A percentile compares a stretch with the other conserved stretches of the same genome.
These are phyloP conservation scores for Tephrocybe sp. DNA, from an alignment of 768 basidiomycete genomes.

Conservation along the genomic window DNA sequence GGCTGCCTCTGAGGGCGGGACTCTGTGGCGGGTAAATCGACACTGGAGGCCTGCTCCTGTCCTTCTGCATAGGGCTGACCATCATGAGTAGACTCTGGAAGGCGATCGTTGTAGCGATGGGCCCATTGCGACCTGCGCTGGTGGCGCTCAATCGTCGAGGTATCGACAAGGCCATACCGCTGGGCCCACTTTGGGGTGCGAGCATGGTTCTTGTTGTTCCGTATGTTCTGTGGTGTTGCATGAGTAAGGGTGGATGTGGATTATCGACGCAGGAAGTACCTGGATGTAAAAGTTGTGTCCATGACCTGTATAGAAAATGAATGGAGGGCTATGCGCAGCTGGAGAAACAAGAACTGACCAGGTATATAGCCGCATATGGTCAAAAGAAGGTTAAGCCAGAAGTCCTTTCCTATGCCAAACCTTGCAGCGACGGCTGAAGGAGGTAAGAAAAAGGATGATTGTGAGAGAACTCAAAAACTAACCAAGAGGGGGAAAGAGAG, in stretches of 20 bases:
- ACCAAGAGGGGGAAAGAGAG: slow-evolving; percentile 91
- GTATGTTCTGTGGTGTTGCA: slow-evolving; percentile 66
- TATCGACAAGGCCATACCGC: slow-evolving; percentile 87
- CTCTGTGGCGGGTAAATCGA: slow-evolving; percentile 37
- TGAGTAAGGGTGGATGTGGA: slow-evolving; percentile 1
- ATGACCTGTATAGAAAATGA: slow-evolving; percentile 55
- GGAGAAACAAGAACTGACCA: slow-evolving; percentile 40
- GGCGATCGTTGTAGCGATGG: slow-evolving; percentile 79
- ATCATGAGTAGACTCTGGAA: slow-evolving; percentile 67
- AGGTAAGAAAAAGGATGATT: slow-evolving; percentile 7
- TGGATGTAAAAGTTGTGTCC: slow-evolving; percentile 93
- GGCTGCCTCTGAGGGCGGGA: slow-evolving; percentile 32
- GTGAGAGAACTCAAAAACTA: slow-evolving; percentile 20
- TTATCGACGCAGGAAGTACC: slow-evolving; percentile 35
- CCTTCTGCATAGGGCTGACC: slow-evolving; percentile 78
- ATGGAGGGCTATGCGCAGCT: slow-evolving; percentile 6
- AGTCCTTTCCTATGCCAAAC: slow-evolving; percentile 89
- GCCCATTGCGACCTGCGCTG: slow-evolving; percentile 88
- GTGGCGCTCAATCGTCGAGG: slow-evolving; percentile 73
- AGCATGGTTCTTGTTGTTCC: slow-evolving; percentile 90
- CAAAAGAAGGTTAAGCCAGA: slow-evolving; percentile 85
- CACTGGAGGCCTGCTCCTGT: slow-evolving; percentile 54
- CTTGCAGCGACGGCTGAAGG: slow-evolving; percentile 83
- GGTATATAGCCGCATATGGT: slow-evolving; percentile 94
- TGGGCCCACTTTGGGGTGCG: slow-evolving; percentile 97